Conservation (phyloP, 75 land plant genomes). For the Picea sitchensis region DNA sequence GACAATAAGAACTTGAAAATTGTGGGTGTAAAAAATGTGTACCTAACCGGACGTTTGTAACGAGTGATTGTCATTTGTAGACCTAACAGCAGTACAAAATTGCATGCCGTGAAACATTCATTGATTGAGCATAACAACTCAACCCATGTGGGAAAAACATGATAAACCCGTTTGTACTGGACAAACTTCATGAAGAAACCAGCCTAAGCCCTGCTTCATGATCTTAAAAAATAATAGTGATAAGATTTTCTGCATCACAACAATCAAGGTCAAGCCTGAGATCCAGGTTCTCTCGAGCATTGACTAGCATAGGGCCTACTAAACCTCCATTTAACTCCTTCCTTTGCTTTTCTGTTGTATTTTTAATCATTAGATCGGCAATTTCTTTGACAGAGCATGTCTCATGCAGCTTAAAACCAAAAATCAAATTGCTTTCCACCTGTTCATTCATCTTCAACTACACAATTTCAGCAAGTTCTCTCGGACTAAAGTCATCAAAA, state of each 20-base stretch:
- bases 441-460: conserved; percentile 62
- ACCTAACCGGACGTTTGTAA: background rate
- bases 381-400: conserved; percentile 58
- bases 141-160: background rate
- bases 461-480: conserved; percentile 63
- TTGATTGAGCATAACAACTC: background rate
- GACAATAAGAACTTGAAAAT: background rate
- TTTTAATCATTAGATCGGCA: conserved; percentile 52
- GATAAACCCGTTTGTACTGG: background rate
- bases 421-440: conserved; percentile 43
- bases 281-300: conserved; percentile 86
- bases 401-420: conserved; percentile 72
- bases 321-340: conserved; percentile 87
- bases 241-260: conserved; percentile 49
- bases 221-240: conserved; percentile 80
- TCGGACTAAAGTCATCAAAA: conserved; percentile 59
- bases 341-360: conserved; percentile 68
- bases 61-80: background rate
- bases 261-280: conserved; percentile 76
- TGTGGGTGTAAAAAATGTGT: background rate
- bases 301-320: conserved; percentile 78
- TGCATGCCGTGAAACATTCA: background rate
- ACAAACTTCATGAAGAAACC: background rate
- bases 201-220: conserved; percentile 55
- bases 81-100: background rate